Evolutionary conservation across 2,329 filamentous ascomycete genomes (phyloP).

Genomic region (Colletotrichum costaricense): DNA sequence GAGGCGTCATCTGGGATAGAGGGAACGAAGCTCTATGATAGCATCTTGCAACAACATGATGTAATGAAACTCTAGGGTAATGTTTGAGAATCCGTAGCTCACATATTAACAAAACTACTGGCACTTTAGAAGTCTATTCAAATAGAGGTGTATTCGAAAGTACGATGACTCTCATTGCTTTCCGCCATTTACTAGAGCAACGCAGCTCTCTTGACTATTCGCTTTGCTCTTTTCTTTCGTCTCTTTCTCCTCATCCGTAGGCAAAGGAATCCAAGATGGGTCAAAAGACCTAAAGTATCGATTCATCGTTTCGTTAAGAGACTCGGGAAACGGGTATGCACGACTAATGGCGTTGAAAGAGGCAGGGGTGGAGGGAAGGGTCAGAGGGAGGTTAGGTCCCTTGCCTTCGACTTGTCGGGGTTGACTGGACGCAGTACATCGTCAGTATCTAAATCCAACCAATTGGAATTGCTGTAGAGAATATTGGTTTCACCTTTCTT

Average conservation of each 20-base stretch:
- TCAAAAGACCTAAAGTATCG: background rate
- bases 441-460: background rate
- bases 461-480: background rate
- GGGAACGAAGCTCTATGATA: background rate
- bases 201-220: background rate
- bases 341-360: background rate
- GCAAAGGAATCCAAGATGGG: background rate
- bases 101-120: too few relatives aligned
- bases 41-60: background rate
- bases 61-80: background rate
- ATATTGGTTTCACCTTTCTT: background rate
- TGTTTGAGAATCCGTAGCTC: too few relatives aligned
- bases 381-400: background rate
- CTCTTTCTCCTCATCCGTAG: background rate
- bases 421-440: background rate
- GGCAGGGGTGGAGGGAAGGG: background rate
- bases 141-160: too few relatives aligned
- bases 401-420: background rate
- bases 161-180: too few relatives aligned
- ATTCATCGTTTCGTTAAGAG: background rate
- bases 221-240: background rate
- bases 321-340: background rate
- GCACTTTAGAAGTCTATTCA: too few relatives aligned
- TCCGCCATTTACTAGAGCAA: background rate
- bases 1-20: background rate